Percentiles rank a stretch among this genome's conserved stretches.
phyloP scores from a whole-genome alignment of 2,329 filamentous ascomycete genomes.

The Fusarium neocosmosporiellum region DNA sequence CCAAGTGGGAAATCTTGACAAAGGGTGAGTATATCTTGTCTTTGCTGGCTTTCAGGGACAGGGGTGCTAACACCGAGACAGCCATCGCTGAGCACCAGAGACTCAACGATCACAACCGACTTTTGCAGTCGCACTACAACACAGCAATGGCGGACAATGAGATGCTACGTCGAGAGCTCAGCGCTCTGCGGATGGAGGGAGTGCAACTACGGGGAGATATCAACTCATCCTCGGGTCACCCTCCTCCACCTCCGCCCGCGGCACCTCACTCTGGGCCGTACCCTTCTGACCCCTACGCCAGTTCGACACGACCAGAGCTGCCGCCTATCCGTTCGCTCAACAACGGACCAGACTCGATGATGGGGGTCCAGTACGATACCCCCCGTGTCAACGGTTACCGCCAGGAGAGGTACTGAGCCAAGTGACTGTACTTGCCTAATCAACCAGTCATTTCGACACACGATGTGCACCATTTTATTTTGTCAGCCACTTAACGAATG shows the following conservation, averaged over 20 bases:
- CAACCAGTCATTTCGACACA: background rate
- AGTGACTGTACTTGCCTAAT: background rate
- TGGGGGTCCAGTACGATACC: conserved; percentile 71
- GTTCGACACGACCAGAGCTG: conserved; percentile 59
- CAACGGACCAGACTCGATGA: conserved; percentile 70
- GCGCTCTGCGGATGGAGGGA: conserved; percentile 59
- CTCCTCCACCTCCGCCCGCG: conserved; percentile 33
- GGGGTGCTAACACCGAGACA: conserved; percentile 44
- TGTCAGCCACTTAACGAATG: conserved; percentile 40
- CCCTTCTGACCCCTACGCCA: conserved; percentile 46
- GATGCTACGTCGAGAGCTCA: conserved; percentile 61
- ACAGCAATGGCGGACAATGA: conserved; percentile 58
- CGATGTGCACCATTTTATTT: conserved; percentile 22
- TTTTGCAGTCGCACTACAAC: conserved; percentile 59
- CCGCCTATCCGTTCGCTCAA: conserved; percentile 67
- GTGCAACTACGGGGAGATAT: conserved; percentile 57
- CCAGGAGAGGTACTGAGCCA: conserved; percentile 50
- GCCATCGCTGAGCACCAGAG: conserved; percentile 72
- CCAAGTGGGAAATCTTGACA: conserved; percentile 89
- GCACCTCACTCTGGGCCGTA: conserved; percentile 42
- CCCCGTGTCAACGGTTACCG: conserved; percentile 61
- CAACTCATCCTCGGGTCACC: conserved; percentile 43
- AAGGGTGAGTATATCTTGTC: conserved; percentile 69
- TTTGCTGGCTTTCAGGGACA: background rate
- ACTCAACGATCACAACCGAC: conserved; percentile 61